Conservation (phyloP, 306 rosid genomes). For the Quercus parvula region DNA sequence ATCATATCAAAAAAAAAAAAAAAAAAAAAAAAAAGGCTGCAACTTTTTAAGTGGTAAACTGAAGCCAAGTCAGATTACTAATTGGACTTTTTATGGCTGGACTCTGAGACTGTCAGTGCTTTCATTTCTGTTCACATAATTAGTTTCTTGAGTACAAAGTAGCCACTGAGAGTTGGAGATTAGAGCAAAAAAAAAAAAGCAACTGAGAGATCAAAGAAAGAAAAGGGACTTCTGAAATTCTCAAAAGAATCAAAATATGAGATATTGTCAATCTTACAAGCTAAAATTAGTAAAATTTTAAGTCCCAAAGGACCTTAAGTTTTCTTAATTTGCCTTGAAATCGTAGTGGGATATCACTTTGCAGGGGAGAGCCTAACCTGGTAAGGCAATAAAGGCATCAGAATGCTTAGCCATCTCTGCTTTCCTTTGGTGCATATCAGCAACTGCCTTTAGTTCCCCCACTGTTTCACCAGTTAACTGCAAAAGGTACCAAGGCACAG, state of each 20-base stretch:
- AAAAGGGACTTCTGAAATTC: constrained; percentile 14
- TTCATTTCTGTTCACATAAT: neutral
- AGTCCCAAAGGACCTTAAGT: constrained; percentile 23
- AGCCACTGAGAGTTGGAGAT: neutral
- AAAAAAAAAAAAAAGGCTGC: neutral
- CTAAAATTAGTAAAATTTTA: constrained; percentile 37
- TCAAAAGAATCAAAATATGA: constrained; percentile 26
- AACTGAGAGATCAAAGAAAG: constrained; percentile 11
- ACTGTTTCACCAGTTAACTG: constrained; percentile 98
- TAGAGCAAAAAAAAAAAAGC: no score
- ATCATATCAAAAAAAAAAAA: no score
- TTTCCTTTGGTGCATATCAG: constrained; percentile 98
- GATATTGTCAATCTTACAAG: constrained; percentile 38
- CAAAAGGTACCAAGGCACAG: constrained; percentile 33
- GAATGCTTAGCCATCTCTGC: constrained; percentile 99
- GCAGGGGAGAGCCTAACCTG: constrained; percentile 60
- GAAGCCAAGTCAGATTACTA: neutral
- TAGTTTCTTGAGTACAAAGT: constrained; percentile 7
- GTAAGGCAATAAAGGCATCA: constrained; percentile 98
- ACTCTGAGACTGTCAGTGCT: neutral
- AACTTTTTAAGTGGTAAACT: neutral
- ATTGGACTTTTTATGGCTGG: neutral
- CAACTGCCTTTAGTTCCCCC: constrained; percentile 98
- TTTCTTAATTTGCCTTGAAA: constrained; percentile 5
- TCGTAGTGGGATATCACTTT: constrained; percentile 15